Base-by-base conservation (phyloP, 371 early-diverging fungal genomes). In the Apophysomyces sp. region DNA sequence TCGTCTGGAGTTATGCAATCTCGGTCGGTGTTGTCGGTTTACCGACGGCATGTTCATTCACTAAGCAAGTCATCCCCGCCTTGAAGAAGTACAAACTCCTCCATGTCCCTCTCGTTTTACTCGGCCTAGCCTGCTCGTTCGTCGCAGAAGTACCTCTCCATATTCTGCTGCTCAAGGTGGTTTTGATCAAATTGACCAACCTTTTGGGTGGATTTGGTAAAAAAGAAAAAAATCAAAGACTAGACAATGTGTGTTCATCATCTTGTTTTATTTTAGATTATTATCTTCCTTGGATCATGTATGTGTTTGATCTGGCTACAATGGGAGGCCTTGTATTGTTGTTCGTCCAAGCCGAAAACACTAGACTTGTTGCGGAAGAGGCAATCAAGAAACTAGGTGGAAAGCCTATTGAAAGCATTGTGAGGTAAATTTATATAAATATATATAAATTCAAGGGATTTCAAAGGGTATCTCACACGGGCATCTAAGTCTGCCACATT, bases 161-260 rank as follows among this genome's bases (percentile, higher is more conserved):
- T 30, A 24, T 72, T 24, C 37, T 72, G 6, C 54, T 53, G 6
- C 3, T 74, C 32, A 68, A 74, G 55, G 34, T 58, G 18, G 40
- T 61, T 8, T 31, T 51, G 9, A 51, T 62, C 1, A 34, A 60
- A 15, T 5, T 61, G 1, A 62, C 72, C 12, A 39, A 56, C 0
- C 9, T 52, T 2, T 57, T 71, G 40, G 77, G 77, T 16, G 76
- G 61, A 13, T 72, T 75, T 60, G 36, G 76, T 75, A 69, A 64
- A 64, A 34, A n/a, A 18, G 24, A 1, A 4, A 18, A 21, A 4
- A 21, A 18, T 21, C 4, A 21, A 9, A 9, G n/a, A 41, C 27
- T 3, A 21, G 21, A 21, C 9, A 44, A 16, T n/a, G 26, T 18
- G 49, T 7, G 2, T 15, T 41, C 11, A 34, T 34, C 34, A 4